Conservation (phyloP, 2,329 filamentous ascomycete species). For the Sporothrix phasma region DNA sequence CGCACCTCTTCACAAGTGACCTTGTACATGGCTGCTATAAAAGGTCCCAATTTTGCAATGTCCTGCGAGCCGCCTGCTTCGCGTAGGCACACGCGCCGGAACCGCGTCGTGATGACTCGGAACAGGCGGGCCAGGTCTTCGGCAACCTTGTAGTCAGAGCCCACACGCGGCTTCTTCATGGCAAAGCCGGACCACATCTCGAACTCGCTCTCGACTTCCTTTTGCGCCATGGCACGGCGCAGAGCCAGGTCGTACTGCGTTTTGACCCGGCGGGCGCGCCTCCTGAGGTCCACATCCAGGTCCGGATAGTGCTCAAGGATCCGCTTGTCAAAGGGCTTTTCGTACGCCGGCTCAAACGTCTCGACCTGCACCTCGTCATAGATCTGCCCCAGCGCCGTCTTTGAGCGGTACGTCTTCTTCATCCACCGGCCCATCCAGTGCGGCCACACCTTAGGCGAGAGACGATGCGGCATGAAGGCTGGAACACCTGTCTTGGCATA, state of each 20-base stretch:
- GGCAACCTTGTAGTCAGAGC: conserved; percentile 73
- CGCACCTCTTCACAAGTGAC: conserved; percentile 65
- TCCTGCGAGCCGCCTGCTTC: conserved; percentile 49
- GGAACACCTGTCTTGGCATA: conserved; percentile 83
- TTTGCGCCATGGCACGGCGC: conserved; percentile 72
- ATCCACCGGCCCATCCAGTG: conserved; percentile 76
- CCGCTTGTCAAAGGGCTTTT: conserved; percentile 62
- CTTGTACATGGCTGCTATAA: conserved; percentile 81
- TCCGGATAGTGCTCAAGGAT: conserved; percentile 53
- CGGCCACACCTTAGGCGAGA: conserved; percentile 59
- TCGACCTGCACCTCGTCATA: conserved; percentile 64
- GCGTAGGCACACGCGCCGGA: conserved; percentile 55
- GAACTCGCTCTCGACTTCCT: conserved; percentile 77
- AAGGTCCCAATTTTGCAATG: conserved; percentile 51
- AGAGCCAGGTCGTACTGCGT: conserved; percentile 65
- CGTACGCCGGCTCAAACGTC: conserved; percentile 63
- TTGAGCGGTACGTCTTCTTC: conserved; percentile 52
- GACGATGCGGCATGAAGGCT: conserved; percentile 52
- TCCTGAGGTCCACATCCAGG: conserved; percentile 45
- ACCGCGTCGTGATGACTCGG: conserved; percentile 55
- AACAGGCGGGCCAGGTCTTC: conserved; percentile 70
- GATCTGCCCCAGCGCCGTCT: conserved; percentile 64
- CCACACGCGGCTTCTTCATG: conserved; percentile 60
- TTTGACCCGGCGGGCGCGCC: conserved; percentile 58
- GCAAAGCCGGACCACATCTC: conserved; percentile 87